Base-by-base conservation (phyloP, 352 stramenopile genomes). In the Thraustotheca clavata region DNA sequence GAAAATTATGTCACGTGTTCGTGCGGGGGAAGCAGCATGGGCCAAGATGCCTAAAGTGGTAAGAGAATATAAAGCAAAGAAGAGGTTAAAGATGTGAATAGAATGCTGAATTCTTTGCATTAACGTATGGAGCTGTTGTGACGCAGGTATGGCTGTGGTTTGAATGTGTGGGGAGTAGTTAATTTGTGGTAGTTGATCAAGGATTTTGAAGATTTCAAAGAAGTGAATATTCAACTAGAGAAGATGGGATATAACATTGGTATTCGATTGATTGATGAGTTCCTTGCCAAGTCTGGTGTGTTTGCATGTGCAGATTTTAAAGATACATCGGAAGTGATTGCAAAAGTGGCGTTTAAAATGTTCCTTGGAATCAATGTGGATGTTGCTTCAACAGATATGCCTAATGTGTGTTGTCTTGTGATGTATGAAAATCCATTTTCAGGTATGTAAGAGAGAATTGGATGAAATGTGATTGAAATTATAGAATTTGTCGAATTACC, bases 161-260 rank as follows among this genome's bases (percentile, higher is more conserved):
- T 32, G 0, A 47, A 20, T 7, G 4, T 6, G 22, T 27, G 36
- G 7, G 6, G 8, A 52, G 43, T 31, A 35, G 2, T 35, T 8
- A 6, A 2, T 59, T 4, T 14, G 24, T n/a, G 9, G 39, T 67
- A 94, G 79, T 76, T 99, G 11, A 92, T 99, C 47, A 91, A 97
- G 69, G 96, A 99, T 72, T 97, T 96, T 61, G 94, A 98, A 70
- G 88, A 98, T 69, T 76, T 97, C 39, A 88, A 95, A 54, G 81
- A 92, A 49, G 88, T 98, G 40, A 98, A 98, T 75, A 81, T 96
- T 68, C 91, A 98, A 76, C 84, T 99, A 35, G 94, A 99, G 69
- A 87, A 79, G 61, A 99, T 99, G 81, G 96, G 95, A 24, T 97
- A 98, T 74, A 98, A 96, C 69, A 99, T 99, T 46, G 96, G 96